phyloP scores from a whole-genome alignment of 495 filamentous ascomycete species.

The Aspergillus heteromorphus region DNA sequence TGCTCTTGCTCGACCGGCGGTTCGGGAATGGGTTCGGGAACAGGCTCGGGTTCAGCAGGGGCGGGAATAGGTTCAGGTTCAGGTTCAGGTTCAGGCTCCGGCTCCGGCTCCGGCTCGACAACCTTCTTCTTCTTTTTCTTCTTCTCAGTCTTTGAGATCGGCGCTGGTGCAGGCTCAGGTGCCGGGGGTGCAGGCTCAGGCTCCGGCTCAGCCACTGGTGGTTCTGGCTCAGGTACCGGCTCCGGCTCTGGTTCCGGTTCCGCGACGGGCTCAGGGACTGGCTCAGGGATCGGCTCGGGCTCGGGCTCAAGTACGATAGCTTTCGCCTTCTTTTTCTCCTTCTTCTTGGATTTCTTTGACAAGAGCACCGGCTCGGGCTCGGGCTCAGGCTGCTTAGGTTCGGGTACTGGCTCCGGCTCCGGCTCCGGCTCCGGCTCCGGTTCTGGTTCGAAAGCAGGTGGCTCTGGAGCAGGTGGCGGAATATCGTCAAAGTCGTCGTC shows the following conservation, averaged over 20 bases:
- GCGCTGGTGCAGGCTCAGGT: slow-evolving; percentile 23
- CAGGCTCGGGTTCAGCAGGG: slow-evolving; percentile 3
- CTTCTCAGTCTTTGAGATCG: not conserved
- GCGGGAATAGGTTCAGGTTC: slow-evolving; percentile 6
- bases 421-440: slow-evolving; percentile 9
- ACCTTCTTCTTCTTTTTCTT: slow-evolving; percentile 11
- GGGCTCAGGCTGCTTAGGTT: slow-evolving; percentile 10
- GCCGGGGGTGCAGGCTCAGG: slow-evolving; percentile 15
- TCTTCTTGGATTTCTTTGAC: slow-evolving; percentile 17
- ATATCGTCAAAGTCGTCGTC: slow-evolving; percentile 18
- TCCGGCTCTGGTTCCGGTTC: slow-evolving; percentile 6
- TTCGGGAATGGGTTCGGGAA: not conserved
- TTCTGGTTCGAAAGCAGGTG: slow-evolving; percentile 12
- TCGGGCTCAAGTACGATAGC: slow-evolving; percentile 17
- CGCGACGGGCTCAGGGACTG: not conserved
- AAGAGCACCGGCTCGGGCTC: slow-evolving; percentile 3
- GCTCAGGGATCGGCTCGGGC: slow-evolving; percentile 2
- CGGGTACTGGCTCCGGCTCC: slow-evolving; percentile 2
- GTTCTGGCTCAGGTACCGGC: slow-evolving; percentile 6
- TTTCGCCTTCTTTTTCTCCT: slow-evolving; percentile 23
- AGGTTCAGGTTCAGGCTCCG: slow-evolving; percentile 4
- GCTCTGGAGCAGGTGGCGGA: slow-evolving; percentile 9
- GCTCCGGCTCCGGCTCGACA: slow-evolving; percentile 5
- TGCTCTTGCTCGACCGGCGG: slow-evolving; percentile 1
- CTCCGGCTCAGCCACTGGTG: slow-evolving; percentile 21